Base-by-base conservation (phyloP, 2,329 filamentous ascomycete species). In the Penicillium sp. region DNA sequence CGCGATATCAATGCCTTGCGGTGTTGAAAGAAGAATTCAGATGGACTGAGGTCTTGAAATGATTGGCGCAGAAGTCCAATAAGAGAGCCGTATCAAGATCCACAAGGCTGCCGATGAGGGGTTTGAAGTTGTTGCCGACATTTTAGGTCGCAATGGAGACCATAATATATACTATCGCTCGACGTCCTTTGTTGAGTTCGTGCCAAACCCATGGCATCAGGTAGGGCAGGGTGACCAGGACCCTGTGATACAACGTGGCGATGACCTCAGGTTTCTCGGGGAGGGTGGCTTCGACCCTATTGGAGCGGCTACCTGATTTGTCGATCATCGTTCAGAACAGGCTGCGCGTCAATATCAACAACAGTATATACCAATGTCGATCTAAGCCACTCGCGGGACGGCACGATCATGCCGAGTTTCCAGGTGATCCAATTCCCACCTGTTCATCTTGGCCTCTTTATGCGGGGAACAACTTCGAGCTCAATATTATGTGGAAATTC, bases 221-320 rank as follows among this genome's bases (percentile, higher is more conserved):
- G 58, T 58, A 59, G 59, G 57, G 65, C 58, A 67, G 56, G 50
- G 53, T 67, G 65, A 67, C 63, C 63, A 29, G 29, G 60, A 50
- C 56, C 65, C 53, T 54, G 65, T 67, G 65, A 67, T 64, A 40
- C 33, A 55, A 35, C 37, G 54, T 59, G 54, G 54, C 57, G 46
- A 64, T 56, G 53, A 52, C 45, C 42, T 61, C 35, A 40, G 17
- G 41, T 38, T 50, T 35, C 37, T 43, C 29, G 31, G 38, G 12
- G 19, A 42, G 17, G 15, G n/a, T 19, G 21, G 27, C 17, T 19
- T n/a, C n/a, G 21, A 33, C 46, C 43, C 50, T 17, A 62, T 60
- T 58, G 50, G 59, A 54, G n/a, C 41, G 25, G 13, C 27, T 19
- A 19, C 9, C 31, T 15, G 38, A 10, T 38, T 37, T 42, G 56